Evolutionary conservation across 2,329 filamentous ascomycete genomes (phyloP).

Genomic region (Plectosphaerella sp.): DNA sequence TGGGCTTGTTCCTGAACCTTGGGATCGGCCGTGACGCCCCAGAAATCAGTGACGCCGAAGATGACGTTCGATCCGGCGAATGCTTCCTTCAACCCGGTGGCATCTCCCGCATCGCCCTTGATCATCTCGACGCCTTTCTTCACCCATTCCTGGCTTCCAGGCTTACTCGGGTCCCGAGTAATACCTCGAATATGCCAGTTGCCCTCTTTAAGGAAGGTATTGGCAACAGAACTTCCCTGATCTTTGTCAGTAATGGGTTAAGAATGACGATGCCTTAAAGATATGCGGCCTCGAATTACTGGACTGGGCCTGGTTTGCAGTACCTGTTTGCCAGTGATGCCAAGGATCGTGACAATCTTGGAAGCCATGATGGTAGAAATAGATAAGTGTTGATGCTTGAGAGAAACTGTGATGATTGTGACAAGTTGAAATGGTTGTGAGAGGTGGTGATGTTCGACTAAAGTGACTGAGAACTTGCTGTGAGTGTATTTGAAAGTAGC

Average conservation of each 20-base stretch:
- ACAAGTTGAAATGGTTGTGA: background rate
- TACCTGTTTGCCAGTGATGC: background rate
- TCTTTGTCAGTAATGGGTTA: background rate
- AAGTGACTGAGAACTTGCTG: no score
- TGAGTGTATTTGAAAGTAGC: no score
- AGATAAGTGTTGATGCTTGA: no score
- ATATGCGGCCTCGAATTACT: no score
- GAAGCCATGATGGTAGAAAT: background rate
- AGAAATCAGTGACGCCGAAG: slow-evolving; percentile 7
- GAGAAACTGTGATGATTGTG: no score
- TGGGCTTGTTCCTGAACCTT: background rate
- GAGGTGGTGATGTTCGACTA: no score
- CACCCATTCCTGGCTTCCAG: background rate
- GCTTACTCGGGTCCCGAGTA: background rate
- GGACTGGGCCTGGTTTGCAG: background rate
- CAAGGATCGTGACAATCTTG: background rate
- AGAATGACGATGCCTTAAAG: no score
- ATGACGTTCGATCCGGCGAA: slow-evolving; percentile 10
- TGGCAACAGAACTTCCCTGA: background rate
- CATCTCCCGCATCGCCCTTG: slow-evolving; percentile 8
- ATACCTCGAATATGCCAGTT: slow-evolving; percentile 1
- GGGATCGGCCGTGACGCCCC: background rate
- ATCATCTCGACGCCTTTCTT: slow-evolving; percentile 10
- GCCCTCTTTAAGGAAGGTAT: background rate
- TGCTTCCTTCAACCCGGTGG: slow-evolving; percentile 4